These are phyloP conservation scores for Fusarium mangiferae DNA, from an alignment of 2,329 filamentous ascomycete genomes.

Conservation along the genomic window DNA sequence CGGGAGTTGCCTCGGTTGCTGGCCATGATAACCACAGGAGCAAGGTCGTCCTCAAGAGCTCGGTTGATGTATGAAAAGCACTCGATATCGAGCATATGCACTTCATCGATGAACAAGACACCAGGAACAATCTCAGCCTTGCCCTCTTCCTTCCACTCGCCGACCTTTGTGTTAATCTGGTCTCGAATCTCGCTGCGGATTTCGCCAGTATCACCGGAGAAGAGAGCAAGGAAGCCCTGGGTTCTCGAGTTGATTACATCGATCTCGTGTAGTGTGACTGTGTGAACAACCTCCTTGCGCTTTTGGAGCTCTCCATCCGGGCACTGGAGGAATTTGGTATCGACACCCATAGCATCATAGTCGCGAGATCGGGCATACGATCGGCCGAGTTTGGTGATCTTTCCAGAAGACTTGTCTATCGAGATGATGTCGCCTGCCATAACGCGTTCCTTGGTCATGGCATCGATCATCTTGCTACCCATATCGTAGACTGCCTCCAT, in stretches of 20 bases:
- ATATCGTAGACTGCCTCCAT: conserved; percentile 99
- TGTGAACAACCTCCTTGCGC: conserved; percentile 96
- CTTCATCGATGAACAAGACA: conserved; percentile 97
- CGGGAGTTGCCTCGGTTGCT: conserved; percentile 93
- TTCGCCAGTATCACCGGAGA: conserved; percentile 97
- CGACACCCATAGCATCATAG: conserved; percentile 98
- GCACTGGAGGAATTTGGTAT: conserved; percentile 98
- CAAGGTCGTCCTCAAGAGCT: conserved; percentile 91
- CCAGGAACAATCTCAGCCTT: conserved; percentile 98
- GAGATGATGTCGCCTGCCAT: conserved; percentile 99
- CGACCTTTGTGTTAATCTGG: conserved; percentile 99
- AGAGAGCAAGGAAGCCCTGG: conserved; percentile 97
- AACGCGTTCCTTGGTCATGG: conserved; percentile 98
- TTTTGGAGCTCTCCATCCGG: conserved; percentile 98
- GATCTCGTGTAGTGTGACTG: conserved; percentile 96
- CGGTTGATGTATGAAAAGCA: conserved; percentile 99
- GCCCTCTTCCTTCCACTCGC: conserved; percentile 99
- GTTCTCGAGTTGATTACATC: conserved; percentile 99
- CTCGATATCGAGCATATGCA: conserved; percentile 99
- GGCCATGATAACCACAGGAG: conserved; percentile 99
- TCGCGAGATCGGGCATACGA: conserved; percentile 95
- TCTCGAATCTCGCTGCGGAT: conserved; percentile 97
- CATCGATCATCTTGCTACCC: conserved; percentile 99
- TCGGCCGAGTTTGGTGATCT: conserved; percentile 95
- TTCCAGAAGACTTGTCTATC: conserved; percentile 97